Base-by-base conservation (phyloP, 768 basidiomycete species). In the Termitomyces sp. region DNA sequence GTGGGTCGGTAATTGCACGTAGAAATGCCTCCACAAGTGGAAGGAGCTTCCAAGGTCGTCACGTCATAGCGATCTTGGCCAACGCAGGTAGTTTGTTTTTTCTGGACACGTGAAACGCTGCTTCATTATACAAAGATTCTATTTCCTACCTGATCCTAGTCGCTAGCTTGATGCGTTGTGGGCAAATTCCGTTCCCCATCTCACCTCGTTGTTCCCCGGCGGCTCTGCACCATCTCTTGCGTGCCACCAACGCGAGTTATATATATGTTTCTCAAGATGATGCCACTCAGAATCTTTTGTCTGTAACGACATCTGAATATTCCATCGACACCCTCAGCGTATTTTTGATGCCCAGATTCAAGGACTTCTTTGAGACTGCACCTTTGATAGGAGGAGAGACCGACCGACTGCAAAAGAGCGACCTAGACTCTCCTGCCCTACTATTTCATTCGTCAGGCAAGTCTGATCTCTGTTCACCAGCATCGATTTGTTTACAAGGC, bases 211-310 rank as follows among this genome's bases (percentile, higher is more conserved):
- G 49, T 39, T 57, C 55, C 27, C 27, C 55, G 5, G 55, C 49
- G 30, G 37, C 55, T 25, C 37, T 57, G 11, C 17, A 41, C 5
- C 55, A 51, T 43, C 55, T 57, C 6, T 34, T 57, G 40, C n/a
- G 30, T 16, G 17, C 48, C 7, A 57, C 48, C 9, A 30, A 39
- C 17, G 30, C 40, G 39, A 42, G 40, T 21, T 30, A 44, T 9
- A 30, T 57, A 21, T 51, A 50, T 21, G 47, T 52, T 9, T 17
- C 42, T 14, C 34, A 61, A 14, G 65, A 65, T 17, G 57, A 66
- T 6, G 54, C 59, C 4, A 50, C 77, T 2, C 43, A 58, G 3
- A 65, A 62, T 7, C 57, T 70, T n/a, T 10, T 48, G 11, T 21
- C 47, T 27, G 16, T 28, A 27, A n/a, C 12, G 16, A 67, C 62